Base-by-base conservation (phyloP, 352 stramenopile species). In the Phytophthora litchii region DNA sequence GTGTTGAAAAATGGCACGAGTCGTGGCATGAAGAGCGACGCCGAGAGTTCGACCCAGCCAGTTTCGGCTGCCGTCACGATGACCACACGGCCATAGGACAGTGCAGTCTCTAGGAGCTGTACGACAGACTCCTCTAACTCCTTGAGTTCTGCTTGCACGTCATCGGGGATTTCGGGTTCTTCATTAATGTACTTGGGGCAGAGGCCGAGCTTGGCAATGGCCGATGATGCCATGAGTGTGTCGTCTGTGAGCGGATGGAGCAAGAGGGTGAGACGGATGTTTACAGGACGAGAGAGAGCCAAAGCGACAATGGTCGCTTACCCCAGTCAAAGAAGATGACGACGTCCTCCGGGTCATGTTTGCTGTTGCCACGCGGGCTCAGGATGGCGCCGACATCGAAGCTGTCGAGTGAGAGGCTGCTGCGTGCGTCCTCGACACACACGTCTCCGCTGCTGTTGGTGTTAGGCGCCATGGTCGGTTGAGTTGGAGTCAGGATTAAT, bases 31-130 rank as follows among this genome's bases (percentile, higher is more conserved):
- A 96, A 97, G 11, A 94, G 70, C 52, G 84, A 88, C 12, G 88
- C 85, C 20, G 83, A 95, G 10, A 96, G 71, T 54, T 97, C 83
- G 7, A 97, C 86, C 90, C 90, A 97, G n/a, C 88, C 89, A 6
- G 77, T 80, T 53, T 97, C 89, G 8, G 90, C 90, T 4, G 92
- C 92, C 1, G 90, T 97, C 29, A 97, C 83, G 34, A 97, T 95
- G 23, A 96, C 76, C 14, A 96, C 88, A 12, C 80, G 79, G 21
- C 88, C 89, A 53, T 80, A 89, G 3, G 60, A 76, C 21, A 95
- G 55, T 3, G 89, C 89, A 17, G 78, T 78, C 42, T 89, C 70
- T 1, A 97, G 67, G 6, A 97, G 57, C 49, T 80, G 70, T 42
- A 90, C 71, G n/a, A 92, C 88, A 17, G 67, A 80, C 19, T 89